Conservation (phyloP, 2,329 filamentous ascomycete genomes). For the Sporothrix variecibatus region DNA sequence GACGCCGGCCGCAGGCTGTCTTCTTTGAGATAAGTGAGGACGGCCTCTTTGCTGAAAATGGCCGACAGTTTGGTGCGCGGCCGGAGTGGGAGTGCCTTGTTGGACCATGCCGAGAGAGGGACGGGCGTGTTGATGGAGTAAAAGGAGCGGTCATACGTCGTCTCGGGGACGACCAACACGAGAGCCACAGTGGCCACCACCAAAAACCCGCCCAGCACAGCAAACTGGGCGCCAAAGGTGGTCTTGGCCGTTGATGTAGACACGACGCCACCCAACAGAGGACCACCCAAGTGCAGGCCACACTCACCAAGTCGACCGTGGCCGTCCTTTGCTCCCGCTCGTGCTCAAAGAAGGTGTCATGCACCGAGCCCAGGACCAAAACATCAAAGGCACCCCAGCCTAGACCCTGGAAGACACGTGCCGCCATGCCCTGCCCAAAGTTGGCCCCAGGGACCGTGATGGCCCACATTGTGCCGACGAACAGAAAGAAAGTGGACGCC, state of each 20-base stretch:
- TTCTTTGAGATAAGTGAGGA: not conserved
- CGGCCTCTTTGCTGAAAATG: constrained; percentile 30
- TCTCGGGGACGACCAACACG: constrained; percentile 54
- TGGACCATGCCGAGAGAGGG: constrained; percentile 36
- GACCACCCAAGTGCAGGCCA: constrained; percentile 54
- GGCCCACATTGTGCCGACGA: constrained; percentile 50
- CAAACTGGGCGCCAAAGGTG: constrained; percentile 53
- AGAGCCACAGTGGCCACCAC: constrained; percentile 50
- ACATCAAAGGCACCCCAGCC: constrained; percentile 63
- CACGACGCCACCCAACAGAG: constrained; percentile 51
- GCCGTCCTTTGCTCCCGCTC: constrained; percentile 50
- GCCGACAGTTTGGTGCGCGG: constrained; percentile 30
- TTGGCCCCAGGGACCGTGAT: constrained; percentile 47
- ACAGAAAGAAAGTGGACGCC: constrained; percentile 48
- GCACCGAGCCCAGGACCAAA: constrained; percentile 53
- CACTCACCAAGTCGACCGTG: constrained; percentile 47
- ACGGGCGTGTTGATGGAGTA: constrained; percentile 34
- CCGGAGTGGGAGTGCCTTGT: constrained; percentile 34
- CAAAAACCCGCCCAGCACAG: constrained; percentile 53
- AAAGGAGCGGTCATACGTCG: constrained; percentile 50
- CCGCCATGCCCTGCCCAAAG: constrained; percentile 52
- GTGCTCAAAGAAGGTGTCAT: constrained; percentile 61
- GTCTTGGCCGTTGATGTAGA: constrained; percentile 32
- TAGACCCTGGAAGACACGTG: constrained; percentile 56
- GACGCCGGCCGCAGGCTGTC: not conserved